These are phyloP conservation scores for Globisporangium lucens DNA, from an alignment of 352 stramenopile genomes.

Conservation along the genomic window DNA sequence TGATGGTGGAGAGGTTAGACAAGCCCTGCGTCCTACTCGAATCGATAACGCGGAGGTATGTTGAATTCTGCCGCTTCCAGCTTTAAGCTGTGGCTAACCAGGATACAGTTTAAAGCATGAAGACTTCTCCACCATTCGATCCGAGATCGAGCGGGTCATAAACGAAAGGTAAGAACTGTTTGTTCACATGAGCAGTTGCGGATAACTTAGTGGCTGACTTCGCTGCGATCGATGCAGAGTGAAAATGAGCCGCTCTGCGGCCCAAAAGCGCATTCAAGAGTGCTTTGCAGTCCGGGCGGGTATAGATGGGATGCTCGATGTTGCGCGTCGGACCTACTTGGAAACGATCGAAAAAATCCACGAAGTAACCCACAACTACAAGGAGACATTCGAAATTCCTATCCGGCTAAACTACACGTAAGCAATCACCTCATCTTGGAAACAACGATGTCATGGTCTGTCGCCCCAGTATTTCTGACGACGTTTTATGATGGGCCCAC, in stretches of 20 bases:
- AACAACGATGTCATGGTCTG: not conserved
- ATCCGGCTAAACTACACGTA: slow-evolving; percentile 82
- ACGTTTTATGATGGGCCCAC: not conserved
- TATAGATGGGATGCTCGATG: slow-evolving; percentile 85
- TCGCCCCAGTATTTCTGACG: not conserved
- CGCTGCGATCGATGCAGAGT: slow-evolving; percentile 29
- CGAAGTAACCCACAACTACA: slow-evolving; percentile 68
- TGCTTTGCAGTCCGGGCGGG: slow-evolving; percentile 78
- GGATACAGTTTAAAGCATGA: slow-evolving; percentile 45
- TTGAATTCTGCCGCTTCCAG: not conserved
- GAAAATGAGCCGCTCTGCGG: slow-evolving; percentile 58
- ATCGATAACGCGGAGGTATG: slow-evolving; percentile 64
- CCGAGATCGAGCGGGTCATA: slow-evolving; percentile 70
- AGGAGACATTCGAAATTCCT: slow-evolving; percentile 59
- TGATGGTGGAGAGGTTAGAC: slow-evolving; percentile 27
- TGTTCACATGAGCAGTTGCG: not conserved
- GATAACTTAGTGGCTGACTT: not conserved
- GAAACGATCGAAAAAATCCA: slow-evolving; percentile 85
- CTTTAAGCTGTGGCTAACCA: slow-evolving; percentile 2
- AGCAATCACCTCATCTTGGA: slow-evolving; percentile 3
- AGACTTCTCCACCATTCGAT: slow-evolving; percentile 45
- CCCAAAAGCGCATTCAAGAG: slow-evolving; percentile 84
- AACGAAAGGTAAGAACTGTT: slow-evolving; percentile 50
- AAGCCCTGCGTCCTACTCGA: slow-evolving; percentile 43
- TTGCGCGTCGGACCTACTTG: slow-evolving; percentile 74